Conservation (phyloP, 1,284 basidiomycete genomes). For the Farysia itapuensis region DNA sequence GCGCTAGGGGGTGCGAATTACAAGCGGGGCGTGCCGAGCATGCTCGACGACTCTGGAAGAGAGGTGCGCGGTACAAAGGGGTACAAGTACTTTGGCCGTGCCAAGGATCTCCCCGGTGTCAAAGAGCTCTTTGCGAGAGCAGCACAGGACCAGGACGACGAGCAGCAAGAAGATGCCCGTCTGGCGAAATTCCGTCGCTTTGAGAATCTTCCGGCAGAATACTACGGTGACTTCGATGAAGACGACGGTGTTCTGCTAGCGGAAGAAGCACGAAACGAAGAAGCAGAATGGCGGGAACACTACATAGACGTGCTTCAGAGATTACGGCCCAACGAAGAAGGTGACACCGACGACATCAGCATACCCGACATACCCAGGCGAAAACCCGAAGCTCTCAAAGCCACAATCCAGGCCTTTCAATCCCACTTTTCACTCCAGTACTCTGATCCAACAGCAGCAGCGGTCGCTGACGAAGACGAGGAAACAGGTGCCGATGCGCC, state of each 20-base stretch:
- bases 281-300: slow-evolving; percentile 69
- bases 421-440: not conserved
- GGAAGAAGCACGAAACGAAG: slow-evolving; percentile 32
- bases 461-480: not conserved
- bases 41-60: slow-evolving; percentile 86
- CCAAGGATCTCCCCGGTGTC: slow-evolving; percentile 93
- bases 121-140: slow-evolving; percentile 85
- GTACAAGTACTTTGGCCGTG: slow-evolving; percentile 99
- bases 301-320: slow-evolving; percentile 3
- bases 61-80: slow-evolving; percentile 90
- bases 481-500: not conserved
- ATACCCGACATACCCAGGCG: slow-evolving; percentile 41
- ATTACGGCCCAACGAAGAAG: slow-evolving; percentile 1
- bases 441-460: slow-evolving; percentile 1
- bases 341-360: slow-evolving; percentile 22
- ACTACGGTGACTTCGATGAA: slow-evolving; percentile 92
- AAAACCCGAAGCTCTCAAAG: slow-evolving; percentile 31
- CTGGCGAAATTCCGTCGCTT: slow-evolving; percentile 83
- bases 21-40: slow-evolving; percentile 76
- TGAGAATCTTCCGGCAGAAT: slow-evolving; percentile 79
- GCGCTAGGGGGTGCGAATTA: slow-evolving; percentile 95
- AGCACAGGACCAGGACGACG: slow-evolving; percentile 69
- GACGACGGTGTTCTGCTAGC: slow-evolving; percentile 70
- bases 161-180: slow-evolving; percentile 79
- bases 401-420: slow-evolving; percentile 6